These are phyloP conservation scores for Reticulascus tulasneorum DNA, from an alignment of 2,329 filamentous ascomycete genomes.

Conservation along the genomic window DNA sequence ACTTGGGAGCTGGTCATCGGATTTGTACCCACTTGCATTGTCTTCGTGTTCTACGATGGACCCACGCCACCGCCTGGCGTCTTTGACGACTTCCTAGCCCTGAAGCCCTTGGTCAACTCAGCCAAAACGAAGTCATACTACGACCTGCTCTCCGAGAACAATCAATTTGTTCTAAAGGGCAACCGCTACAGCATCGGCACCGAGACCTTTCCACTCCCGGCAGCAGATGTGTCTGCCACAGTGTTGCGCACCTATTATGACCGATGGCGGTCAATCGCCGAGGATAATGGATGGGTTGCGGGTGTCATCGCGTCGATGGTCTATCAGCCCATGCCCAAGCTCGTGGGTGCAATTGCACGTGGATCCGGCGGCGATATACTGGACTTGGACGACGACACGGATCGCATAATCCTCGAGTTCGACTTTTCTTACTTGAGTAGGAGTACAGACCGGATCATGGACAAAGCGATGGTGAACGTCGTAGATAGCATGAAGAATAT, in stretches of 20 bases:
- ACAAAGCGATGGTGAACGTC: conserved; percentile 29
- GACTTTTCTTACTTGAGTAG: conserved; percentile 34
- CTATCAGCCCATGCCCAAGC: conserved; percentile 34
- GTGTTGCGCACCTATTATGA: conserved; percentile 26
- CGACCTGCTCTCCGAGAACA: conserved; percentile 39
- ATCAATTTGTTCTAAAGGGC: conserved; percentile 26
- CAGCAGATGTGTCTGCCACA: conserved; percentile 18
- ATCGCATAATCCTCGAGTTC: conserved; percentile 39
- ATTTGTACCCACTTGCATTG: conserved; percentile 49
- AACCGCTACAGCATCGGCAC: conserved; percentile 33
- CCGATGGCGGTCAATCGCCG: conserved; percentile 27
- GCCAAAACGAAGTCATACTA: conserved; percentile 43
- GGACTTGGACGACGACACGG: conserved; percentile 31
- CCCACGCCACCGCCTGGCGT: conserved; percentile 44
- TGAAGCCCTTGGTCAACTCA: conserved; percentile 38
- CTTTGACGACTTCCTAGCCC: conserved; percentile 53
- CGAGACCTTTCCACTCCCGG: conserved; percentile 31
- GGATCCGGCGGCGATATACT: conserved; percentile 33
- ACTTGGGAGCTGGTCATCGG: conserved; percentile 44
- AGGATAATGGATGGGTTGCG: conserved; percentile 8
- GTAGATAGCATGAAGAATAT: conserved; percentile 27
- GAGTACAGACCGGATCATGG: conserved; percentile 24
- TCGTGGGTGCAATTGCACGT: conserved; percentile 25
- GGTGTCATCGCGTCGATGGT: conserved; percentile 26
- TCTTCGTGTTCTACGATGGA: conserved; percentile 63